Percentiles rank a stretch among this genome's conserved stretches.
Evolutionary conservation across 306 rosid genomes (phyloP).

Genomic region (Comarum palustre): DNA sequence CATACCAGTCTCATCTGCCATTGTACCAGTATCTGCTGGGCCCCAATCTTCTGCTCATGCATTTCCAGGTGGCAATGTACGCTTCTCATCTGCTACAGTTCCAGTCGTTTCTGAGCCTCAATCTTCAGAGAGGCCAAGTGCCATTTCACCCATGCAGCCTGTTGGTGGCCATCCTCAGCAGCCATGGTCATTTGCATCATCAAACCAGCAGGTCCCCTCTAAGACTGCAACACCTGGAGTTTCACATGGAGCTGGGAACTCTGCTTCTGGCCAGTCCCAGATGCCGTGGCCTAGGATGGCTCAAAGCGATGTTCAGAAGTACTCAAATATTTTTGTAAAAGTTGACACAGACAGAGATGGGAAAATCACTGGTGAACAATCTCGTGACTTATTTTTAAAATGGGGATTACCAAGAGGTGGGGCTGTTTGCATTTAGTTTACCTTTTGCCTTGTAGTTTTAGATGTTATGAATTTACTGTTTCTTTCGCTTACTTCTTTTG

Average conservation of each 20-base stretch:
- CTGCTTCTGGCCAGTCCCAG: constrained; percentile 62
- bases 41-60: constrained; percentile 48
- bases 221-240: constrained; percentile 47
- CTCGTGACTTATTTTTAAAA: constrained; percentile 84
- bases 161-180: constrained; percentile 49
- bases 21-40: constrained; percentile 51
- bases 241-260: constrained; percentile 43
- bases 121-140: constrained; percentile 40
- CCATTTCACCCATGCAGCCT: constrained; percentile 48
- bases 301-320: constrained; percentile 78
- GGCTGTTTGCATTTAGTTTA: constrained; percentile 17
- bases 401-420: constrained; percentile 96
- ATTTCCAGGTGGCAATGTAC: constrained; percentile 37
- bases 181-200: constrained; percentile 43
- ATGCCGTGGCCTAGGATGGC: constrained; percentile 86
- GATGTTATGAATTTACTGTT: not conserved
- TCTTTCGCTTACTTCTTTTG: not conserved
- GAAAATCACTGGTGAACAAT: constrained; percentile 91
- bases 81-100: constrained; percentile 44
- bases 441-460: not conserved
- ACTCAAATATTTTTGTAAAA: constrained; percentile 76
- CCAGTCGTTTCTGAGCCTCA: constrained; percentile 55
- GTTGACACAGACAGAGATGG: constrained; percentile 97
- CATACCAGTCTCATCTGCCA: constrained; percentile 43
- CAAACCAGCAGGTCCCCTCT: constrained; percentile 44